phyloP scores from a whole-genome alignment of 345 rosid species.

The Salix udensis region DNA sequence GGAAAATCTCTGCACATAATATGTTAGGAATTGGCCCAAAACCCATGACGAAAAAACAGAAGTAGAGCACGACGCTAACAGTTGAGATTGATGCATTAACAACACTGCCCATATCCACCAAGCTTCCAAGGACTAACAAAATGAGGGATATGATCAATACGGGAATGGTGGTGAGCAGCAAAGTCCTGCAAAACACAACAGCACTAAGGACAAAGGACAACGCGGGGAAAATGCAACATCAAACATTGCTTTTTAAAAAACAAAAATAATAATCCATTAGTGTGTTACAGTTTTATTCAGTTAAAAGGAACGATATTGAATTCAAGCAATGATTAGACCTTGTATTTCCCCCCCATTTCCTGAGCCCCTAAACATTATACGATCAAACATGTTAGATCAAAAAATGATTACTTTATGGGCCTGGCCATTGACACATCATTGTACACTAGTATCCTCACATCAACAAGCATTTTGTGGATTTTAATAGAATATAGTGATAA shows the following conservation, averaged over 20 bases:
- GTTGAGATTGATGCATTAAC: conserved; percentile 69
- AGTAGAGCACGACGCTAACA: conserved; percentile 59
- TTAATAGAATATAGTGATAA: neutral
- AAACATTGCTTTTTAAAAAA: neutral
- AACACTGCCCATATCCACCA: conserved; percentile 45
- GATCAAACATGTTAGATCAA: neutral
- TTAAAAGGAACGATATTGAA: neutral
- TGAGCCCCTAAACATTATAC: neutral
- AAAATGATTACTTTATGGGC: neutral
- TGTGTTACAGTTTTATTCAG: neutral
- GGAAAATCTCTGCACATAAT: conserved; percentile 93
- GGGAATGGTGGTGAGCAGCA: conserved; percentile 79
- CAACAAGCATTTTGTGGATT: neutral
- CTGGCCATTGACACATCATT: neutral
- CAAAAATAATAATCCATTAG: neutral
- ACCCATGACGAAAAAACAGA: conserved; percentile 96
- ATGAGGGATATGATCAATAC: conserved; percentile 58
- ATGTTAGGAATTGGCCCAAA: conserved; percentile 95
- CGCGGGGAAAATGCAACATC: too few relatives aligned
- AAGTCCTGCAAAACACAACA: conserved; percentile 49
- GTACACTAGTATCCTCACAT: neutral
- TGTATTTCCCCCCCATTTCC: neutral
- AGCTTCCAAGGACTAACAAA: conserved; percentile 54
- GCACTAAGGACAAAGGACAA: neutral
- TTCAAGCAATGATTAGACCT: neutral